phyloP scores from a whole-genome alignment of 345 rosid species.

The Iberis pinnata region DNA sequence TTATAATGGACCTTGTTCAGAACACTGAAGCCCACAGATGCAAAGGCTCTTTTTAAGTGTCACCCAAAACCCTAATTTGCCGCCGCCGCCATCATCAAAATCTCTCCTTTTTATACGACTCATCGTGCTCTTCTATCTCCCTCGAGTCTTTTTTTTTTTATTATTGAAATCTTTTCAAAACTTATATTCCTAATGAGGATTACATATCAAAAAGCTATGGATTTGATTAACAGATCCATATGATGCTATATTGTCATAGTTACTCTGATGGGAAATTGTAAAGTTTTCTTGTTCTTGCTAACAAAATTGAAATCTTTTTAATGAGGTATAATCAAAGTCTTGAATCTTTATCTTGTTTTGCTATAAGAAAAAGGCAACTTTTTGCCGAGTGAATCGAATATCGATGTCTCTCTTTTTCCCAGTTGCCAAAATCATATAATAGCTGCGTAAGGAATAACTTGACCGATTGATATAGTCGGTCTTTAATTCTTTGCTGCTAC shows the following conservation, averaged over 20 bases:
- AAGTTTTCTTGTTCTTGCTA: neutral
- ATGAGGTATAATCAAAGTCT: too few species aligned
- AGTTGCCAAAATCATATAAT: slow-evolving; percentile 28
- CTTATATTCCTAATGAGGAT: slow-evolving; percentile 25
- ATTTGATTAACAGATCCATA: slow-evolving; percentile 23
- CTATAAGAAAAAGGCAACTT: slow-evolving; percentile 15
- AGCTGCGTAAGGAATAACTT: slow-evolving; percentile 2
- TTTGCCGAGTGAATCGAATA: slow-evolving; percentile 34
- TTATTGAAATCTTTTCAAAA: too few species aligned
- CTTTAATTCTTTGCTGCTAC: slow-evolving; percentile 21
- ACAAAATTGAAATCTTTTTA: too few species aligned
- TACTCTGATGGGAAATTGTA: slow-evolving; percentile 29
- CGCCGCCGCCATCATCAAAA: neutral
- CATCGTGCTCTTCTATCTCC: neutral
- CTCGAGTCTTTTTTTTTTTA: neutral
- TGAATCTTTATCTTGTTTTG: neutral
- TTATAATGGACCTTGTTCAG: too few species aligned
- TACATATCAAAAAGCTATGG: slow-evolving; percentile 26
- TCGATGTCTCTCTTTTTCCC: slow-evolving; percentile 33
- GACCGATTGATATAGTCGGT: neutral
- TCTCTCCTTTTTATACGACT: slow-evolving; percentile 19
- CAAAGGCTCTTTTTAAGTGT: too few species aligned
- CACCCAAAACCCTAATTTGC: slow-evolving; percentile 21
- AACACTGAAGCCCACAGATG: too few species aligned
- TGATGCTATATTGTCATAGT: slow-evolving; percentile 33